phyloP scores from a whole-genome alignment of 768 basidiomycete genomes.

The Clitopilus passeckerianus region DNA sequence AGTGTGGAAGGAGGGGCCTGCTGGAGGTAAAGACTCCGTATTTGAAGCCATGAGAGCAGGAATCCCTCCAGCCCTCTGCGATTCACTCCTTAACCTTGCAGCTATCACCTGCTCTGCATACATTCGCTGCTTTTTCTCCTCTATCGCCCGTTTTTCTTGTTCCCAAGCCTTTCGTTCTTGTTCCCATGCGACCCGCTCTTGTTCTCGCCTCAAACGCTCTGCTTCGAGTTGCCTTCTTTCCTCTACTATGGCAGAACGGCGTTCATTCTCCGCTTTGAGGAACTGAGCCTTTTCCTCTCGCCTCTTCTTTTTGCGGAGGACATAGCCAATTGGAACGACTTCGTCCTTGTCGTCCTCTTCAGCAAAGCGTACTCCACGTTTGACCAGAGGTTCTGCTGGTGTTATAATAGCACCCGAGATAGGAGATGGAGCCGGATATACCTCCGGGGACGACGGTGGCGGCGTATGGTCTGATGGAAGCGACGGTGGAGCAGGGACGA shows the following conservation, averaged over 20 bases:
- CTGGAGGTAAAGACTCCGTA: slow-evolving; percentile 15
- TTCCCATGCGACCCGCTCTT: slow-evolving; percentile 43
- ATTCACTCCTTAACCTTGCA: slow-evolving; percentile 57
- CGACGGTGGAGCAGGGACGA: slow-evolving; percentile 41
- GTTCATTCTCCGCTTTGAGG: slow-evolving; percentile 53
- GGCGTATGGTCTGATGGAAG: slow-evolving; percentile 36
- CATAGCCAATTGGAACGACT: slow-evolving; percentile 61
- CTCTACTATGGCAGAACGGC: slow-evolving; percentile 24
- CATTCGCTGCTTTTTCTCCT: slow-evolving; percentile 45
- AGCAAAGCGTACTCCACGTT: slow-evolving; percentile 61
- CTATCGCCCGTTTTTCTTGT: slow-evolving; percentile 41
- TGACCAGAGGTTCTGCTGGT: slow-evolving; percentile 21
- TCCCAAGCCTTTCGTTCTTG: slow-evolving; percentile 44
- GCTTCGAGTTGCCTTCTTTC: slow-evolving; percentile 26
- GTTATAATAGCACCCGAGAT: background rate
- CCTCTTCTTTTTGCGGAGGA: slow-evolving; percentile 67
- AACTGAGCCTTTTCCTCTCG: slow-evolving; percentile 70
- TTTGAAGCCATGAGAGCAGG: slow-evolving; percentile 20
- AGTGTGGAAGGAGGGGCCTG: slow-evolving; percentile 26
- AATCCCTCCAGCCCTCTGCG: slow-evolving; percentile 42
- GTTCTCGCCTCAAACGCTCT: slow-evolving; percentile 40
- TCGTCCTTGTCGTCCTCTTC: slow-evolving; percentile 62
- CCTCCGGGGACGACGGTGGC: slow-evolving; percentile 5
- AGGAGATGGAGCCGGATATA: slow-evolving; percentile 6
- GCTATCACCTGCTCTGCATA: slow-evolving; percentile 60